A percentile compares a stretch with the other conserved stretches of the same genome.
Evolutionary conservation across 768 basidiomycete species (phyloP).

Genomic region (Mycena leptocephala): DNA sequence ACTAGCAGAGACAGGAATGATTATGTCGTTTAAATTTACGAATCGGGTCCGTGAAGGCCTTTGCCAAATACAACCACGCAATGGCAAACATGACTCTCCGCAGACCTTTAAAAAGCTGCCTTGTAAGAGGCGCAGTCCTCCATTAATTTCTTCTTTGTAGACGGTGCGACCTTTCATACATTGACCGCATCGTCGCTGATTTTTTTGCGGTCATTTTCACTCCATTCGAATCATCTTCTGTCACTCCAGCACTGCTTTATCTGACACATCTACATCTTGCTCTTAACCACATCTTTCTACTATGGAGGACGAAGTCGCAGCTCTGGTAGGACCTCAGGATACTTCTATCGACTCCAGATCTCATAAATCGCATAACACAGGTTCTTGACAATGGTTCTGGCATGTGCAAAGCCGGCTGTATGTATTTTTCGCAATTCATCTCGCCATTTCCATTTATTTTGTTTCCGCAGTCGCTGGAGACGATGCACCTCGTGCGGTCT

Average conservation of each 20-base stretch:
- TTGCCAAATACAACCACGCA: neutral
- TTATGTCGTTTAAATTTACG: neutral
- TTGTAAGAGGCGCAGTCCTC: neutral
- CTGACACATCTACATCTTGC: conserved; percentile 24
- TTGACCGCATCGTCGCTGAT: neutral
- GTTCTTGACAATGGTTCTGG: conserved; percentile 84
- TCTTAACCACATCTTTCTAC: conserved; percentile 27
- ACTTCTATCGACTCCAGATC: neutral
- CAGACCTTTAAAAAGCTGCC: neutral
- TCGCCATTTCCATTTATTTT: neutral
- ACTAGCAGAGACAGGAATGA: neutral
- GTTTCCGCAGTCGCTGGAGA: conserved; percentile 62
- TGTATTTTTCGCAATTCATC: neutral
- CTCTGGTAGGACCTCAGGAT: conserved; percentile 32
- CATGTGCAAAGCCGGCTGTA: conserved; percentile 39
- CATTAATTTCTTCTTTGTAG: neutral
- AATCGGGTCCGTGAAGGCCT: neutral
- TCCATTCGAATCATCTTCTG: neutral
- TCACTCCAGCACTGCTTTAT: conserved; percentile 9
- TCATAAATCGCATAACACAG: conserved; percentile 44
- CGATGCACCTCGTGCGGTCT: conserved; percentile 81
- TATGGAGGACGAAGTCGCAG: conserved; percentile 50
- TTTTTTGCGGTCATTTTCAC: neutral
- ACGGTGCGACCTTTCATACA: neutral
- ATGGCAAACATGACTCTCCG: neutral